Evolutionary conservation across 345 rosid genomes (phyloP), one percentile per base, ranked within the genome.

Genomic region (Aegle marmelos): DNA sequence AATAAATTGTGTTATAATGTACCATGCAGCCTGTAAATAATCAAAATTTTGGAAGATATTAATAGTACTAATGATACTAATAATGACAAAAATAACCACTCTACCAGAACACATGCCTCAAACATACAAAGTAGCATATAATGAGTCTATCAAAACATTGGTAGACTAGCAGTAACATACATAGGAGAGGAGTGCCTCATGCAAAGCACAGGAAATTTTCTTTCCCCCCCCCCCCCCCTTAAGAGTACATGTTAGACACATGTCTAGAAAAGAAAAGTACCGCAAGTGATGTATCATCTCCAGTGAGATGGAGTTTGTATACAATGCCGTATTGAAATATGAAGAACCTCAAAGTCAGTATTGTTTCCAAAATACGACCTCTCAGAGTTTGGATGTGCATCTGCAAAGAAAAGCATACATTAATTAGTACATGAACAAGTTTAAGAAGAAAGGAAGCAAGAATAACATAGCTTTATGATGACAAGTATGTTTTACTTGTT

Each of bases 261-360:
- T 67, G 66, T 33, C n/a, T 45, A 56, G 68, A 64, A 19, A 72
- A 75, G 77, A 79, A 79, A 68, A 69, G 70, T 90, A 96, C 99
- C 93, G 85, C 93, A 68, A 96, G 82, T 77, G 98, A 96, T 61
- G 93, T 94, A 75, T 78, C 66, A 27, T 77, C 82, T 83, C 83
- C 92, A 9, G 98, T 92, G 76, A 94, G 89, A 76, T 89, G 74
- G 74, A 96, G 95, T 83, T 96, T 96, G 93, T 96, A 96, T 62
- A 96, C 97, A 58, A 96, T 82, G 75, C 99, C 99, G 81, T 96
- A 96, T 84, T 96, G 99, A 82, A 96, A 94, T 76, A 96, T 19
- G 48, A 96, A 33, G 91, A 96, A 96, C 82, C 98, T 93, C 81
- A 90, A 80, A 85, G 90, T 96, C 80, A 96, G 87, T 75, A 96